These are phyloP conservation scores for Talaromyces verruculosus DNA, from an alignment of 2,329 filamentous ascomycete species.

Conservation along the genomic window DNA sequence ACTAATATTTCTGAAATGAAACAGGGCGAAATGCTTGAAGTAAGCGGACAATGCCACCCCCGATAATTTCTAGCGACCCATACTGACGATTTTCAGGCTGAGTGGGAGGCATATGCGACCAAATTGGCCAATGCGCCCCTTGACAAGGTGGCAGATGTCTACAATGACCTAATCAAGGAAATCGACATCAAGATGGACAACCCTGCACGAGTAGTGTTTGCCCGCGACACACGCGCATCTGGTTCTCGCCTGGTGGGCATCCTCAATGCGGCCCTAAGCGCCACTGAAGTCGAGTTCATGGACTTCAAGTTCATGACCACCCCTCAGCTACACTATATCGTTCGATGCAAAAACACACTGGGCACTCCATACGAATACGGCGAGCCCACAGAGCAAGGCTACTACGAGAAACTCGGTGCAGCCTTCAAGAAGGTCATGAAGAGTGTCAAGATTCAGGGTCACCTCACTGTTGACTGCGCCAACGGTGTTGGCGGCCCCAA, in stretches of 20 bases:
- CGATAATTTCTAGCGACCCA: conserved; percentile 25
- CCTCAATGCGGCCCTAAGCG: conserved; percentile 75
- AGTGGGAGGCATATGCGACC: conserved; percentile 90
- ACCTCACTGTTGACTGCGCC: conserved; percentile 86
- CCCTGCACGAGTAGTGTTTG: conserved; percentile 80
- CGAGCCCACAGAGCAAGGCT: conserved; percentile 82
- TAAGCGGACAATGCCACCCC: conserved; percentile 40
- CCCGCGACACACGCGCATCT: conserved; percentile 88
- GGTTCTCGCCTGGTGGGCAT: conserved; percentile 79
- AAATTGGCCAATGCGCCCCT: conserved; percentile 79
- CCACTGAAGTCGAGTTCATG: conserved; percentile 69
- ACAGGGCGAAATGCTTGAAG: conserved; percentile 91
- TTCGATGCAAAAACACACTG: conserved; percentile 89
- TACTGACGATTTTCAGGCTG: conserved; percentile 49
- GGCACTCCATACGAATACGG: conserved; percentile 86
- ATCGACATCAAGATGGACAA: conserved; percentile 72
- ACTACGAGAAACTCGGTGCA: conserved; percentile 86
- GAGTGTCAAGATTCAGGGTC: conserved; percentile 69
- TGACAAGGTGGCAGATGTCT: conserved; percentile 74
- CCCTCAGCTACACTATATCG: conserved; percentile 96
- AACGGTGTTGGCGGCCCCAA: conserved; percentile 96
- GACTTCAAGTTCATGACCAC: conserved; percentile 94
- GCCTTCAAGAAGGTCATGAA: conserved; percentile 84
- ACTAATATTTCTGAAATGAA: conserved; percentile 23
- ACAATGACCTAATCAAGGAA: conserved; percentile 70